Conservation (phyloP, 371 early-diverging fungal genomes). For the Rhizopus delemar region DNA sequence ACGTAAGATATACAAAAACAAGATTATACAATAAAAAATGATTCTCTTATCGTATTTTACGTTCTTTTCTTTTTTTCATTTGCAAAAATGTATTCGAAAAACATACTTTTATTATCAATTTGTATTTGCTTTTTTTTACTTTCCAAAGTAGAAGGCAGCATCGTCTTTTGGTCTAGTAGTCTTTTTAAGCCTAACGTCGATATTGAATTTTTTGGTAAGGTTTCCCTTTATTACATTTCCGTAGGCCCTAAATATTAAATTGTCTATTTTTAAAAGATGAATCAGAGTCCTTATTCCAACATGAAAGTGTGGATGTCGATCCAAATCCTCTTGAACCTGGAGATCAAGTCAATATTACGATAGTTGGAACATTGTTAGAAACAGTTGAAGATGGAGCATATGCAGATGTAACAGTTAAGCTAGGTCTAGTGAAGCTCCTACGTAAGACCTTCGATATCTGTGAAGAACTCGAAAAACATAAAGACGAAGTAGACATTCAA, state of each 20-base stretch:
- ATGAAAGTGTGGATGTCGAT: constrained; percentile 5
- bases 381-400: constrained; percentile 5
- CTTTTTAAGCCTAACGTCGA: neutral
- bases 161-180: neutral
- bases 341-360: constrained; percentile 16
- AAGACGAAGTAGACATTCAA: constrained; percentile 23
- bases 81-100: neutral
- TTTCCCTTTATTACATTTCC: neutral
- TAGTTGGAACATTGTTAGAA: constrained; percentile 9
- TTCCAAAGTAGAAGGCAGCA: too few relatives aligned
- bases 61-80: neutral
- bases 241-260: neutral
- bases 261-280: neutral
- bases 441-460: constrained; percentile 25
- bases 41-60: neutral
- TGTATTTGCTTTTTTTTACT: too few relatives aligned
- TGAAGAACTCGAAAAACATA: constrained; percentile 13
- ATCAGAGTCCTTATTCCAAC: neutral
- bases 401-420: constrained; percentile 20
- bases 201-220: constrained; percentile 9
- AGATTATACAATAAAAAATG: too few relatives aligned
- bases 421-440: constrained; percentile 18
- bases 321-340: constrained; percentile 21
- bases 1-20: too few relatives aligned
- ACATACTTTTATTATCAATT: too few relatives aligned